Percentiles rank a stretch among this genome's conserved stretches.
phyloP scores from a whole-genome alignment of 768 basidiomycete species.

The Pholiota conissans region DNA sequence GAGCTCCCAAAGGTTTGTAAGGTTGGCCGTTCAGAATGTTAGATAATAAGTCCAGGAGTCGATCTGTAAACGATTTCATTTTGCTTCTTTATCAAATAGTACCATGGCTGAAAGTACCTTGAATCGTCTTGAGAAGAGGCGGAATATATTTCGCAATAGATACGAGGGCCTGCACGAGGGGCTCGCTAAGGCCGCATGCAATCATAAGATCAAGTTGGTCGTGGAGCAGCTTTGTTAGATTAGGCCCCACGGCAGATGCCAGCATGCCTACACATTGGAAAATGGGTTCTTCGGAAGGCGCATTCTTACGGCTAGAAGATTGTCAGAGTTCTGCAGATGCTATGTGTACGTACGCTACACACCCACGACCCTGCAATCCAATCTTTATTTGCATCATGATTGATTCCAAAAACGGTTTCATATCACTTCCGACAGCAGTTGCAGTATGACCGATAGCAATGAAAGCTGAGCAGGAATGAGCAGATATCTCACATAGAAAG shows the following conservation, averaged over 20 bases:
- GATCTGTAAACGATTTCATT: constrained; percentile 56
- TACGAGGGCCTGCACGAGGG: constrained; percentile 79
- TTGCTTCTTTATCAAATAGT: neutral
- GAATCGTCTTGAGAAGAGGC: constrained; percentile 87
- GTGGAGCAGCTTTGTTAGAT: constrained; percentile 92
- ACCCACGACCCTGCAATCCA: constrained; percentile 89
- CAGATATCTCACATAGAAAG: neutral
- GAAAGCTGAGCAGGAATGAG: constrained; percentile 60
- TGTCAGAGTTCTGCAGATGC: neutral
- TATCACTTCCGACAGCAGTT: constrained; percentile 86
- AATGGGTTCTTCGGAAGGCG: constrained; percentile 90
- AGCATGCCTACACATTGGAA: constrained; percentile 99
- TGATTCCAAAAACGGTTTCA: constrained; percentile 93
- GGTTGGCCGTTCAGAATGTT: constrained; percentile 77
- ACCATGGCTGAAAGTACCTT: constrained; percentile 55
- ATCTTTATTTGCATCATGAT: constrained; percentile 89
- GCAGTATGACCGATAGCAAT: constrained; percentile 97
- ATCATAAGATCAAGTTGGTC: constrained; percentile 98
- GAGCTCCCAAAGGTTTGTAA: constrained; percentile 89
- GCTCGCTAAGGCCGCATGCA: constrained; percentile 88
- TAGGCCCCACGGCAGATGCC: constrained; percentile 91
- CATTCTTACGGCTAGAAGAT: constrained; percentile 71
- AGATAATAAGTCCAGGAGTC: constrained; percentile 85
- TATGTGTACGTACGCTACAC: constrained; percentile 11
- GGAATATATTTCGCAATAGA: constrained; percentile 87